phyloP scores from a whole-genome alignment of 495 filamentous ascomycete genomes.

The Trichoderma parareesei region DNA sequence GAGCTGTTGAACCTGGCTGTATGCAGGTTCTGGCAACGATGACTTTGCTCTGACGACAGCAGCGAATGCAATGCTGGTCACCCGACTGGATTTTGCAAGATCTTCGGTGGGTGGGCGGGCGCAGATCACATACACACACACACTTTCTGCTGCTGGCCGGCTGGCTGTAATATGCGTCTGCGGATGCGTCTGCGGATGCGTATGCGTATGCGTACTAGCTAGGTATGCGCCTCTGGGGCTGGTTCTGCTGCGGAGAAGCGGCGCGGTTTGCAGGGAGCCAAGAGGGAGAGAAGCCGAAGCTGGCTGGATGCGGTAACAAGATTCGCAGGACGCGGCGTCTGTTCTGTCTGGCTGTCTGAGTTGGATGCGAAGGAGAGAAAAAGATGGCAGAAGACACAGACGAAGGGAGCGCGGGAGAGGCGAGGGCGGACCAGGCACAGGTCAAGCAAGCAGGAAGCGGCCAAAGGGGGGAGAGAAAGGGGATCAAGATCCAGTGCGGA shows the following conservation, averaged over 20 bases:
- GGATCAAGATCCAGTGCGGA: conserved; percentile 1
- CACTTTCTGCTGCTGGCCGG: neutral
- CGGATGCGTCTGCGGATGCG: too few species aligned
- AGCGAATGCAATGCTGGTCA: conserved; percentile 4
- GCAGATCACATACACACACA: neutral
- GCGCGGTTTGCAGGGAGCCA: neutral
- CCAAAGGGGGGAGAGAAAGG: conserved; percentile 1
- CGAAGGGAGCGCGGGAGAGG: neutral
- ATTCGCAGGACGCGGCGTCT: too few species aligned
- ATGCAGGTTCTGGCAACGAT: neutral
- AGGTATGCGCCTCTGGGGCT: too few species aligned
- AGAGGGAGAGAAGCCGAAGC: neutral
- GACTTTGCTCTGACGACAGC: conserved; percentile 8
- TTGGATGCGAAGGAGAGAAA: neutral
- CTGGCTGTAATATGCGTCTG: too few species aligned
- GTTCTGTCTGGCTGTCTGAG: neutral
- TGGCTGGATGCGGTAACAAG: neutral
- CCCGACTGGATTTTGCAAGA: neutral
- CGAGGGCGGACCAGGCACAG: neutral
- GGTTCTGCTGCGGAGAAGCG: too few species aligned
- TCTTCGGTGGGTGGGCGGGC: neutral
- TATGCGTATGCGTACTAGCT: too few species aligned
- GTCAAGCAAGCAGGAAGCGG: neutral
- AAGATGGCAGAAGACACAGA: neutral
- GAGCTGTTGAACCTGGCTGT: neutral